Percentiles rank a stretch among this genome's conserved stretches.
Conservation (phyloP, 129 eudicot species). For the Cynara cardunculus region DNA sequence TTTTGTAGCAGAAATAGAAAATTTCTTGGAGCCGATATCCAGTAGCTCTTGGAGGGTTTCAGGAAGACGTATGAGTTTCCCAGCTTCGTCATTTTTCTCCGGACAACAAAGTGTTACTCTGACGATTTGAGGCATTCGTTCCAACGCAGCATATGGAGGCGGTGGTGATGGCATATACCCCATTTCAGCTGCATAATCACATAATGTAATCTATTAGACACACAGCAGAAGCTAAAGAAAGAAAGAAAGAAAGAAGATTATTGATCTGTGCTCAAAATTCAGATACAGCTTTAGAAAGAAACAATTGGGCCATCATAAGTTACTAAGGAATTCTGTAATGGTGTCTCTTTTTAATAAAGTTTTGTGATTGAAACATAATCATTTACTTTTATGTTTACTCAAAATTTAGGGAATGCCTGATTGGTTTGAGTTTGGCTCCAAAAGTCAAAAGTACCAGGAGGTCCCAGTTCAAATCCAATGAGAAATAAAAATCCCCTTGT, state of each 20-base stretch:
- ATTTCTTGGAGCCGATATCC: constrained; percentile 45
- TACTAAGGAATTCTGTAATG: no score
- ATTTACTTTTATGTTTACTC: no score
- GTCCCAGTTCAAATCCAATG: no score
- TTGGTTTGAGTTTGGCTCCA: no score
- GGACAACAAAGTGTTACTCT: constrained; percentile 62
- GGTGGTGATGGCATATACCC: constrained; percentile 26
- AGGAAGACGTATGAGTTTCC: constrained; percentile 55
- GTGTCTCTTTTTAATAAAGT: no score
- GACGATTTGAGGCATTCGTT: constrained; percentile 21
- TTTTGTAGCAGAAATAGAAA: constrained; percentile 40
- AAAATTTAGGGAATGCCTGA: no score
- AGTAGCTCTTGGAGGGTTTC: constrained; percentile 51
- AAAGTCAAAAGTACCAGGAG: no score
- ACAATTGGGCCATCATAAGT: no score
- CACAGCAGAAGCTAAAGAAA: neutral
- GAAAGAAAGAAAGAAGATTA: neutral
- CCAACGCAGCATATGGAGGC: constrained; percentile 8
- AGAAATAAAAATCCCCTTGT: no score
- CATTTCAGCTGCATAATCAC: constrained; percentile 30
- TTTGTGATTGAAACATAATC: no score
- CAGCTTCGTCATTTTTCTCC: constrained; percentile 35
- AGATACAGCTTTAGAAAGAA: no score
- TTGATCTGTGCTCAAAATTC: neutral
- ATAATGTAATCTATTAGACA: neutral